Evolutionary conservation across 1,284 basidiomycete genomes (phyloP), one percentile per base, ranked within the genome.

Genomic region (Peniophora sp.): DNA sequence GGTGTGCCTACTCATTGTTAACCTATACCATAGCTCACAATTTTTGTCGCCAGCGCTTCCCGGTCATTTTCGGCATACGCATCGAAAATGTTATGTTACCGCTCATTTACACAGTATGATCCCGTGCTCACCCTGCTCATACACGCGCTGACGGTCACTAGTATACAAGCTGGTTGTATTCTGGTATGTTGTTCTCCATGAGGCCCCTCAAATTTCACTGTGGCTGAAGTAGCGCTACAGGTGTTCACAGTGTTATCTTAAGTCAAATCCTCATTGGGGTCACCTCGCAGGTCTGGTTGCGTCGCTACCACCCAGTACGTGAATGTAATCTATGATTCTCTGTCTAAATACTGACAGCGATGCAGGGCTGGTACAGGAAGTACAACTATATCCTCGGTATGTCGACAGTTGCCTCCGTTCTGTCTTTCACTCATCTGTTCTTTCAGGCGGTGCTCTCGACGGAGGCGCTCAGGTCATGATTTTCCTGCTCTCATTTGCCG

Each of bases 381-480:
- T 84, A 84, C 66, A 86, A 85, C 64, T 86, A 83, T 59, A 73
- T 88, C 50, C 66, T 85, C 1, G 80, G 27, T 32, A 32, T 12
- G 27, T 32, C 27, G 12, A 5, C 27, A 12, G 27, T 32, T 32
- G 27, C n/a, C n/a, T 12, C 27, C 27, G 5, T 12, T 5, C 12
- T 32, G 27, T 12, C 12, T 32, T 32, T 32, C 12, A 12, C 27
- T 32, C 6, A 32, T 12, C 12, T 12, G 27, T 12, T 6, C 27
- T 5, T 32, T 32, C 27, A 32, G 27, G 79, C 9, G 83, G 80
- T 24, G 83, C 80, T 2, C 64, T 84, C 35, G 84, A 86, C 58
- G 84, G 83, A 35, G 84, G 83, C 14, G 77, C 80, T 6, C 81
- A 85, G 59, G 70, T 81, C 45, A 81, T 85, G 73, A 73, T 81